Base-by-base conservation (phyloP, 805 yeast species). In the Ogataea wickerhamii region DNA sequence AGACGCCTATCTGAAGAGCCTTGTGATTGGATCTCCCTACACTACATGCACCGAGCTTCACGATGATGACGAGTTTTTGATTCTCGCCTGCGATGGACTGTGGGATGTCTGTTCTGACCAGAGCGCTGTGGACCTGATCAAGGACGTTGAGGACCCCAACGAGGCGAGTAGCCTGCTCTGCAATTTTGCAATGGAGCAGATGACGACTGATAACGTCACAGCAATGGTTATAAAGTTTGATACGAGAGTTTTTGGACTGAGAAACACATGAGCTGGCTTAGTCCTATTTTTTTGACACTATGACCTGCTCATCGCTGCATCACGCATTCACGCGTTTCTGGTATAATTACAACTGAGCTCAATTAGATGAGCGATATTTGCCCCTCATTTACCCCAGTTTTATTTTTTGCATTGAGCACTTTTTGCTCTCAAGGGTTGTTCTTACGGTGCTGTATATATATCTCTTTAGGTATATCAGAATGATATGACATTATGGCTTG, bases 41-140 rank as follows among this genome's bases (percentile, higher is more conserved):
- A 91, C 98, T 0, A 87, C 98, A 0, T 78, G 87, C 32, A 87
- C 95, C 1, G 87, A 80, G 52, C 68, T 93, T 21, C 71, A 71
- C 18, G 61, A 61, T 1, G 68, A 65, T 8, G 96, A 89, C 58
- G 83, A 83, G 49, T 87, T 86, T 55, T 60, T 91, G 53, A 88
- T 91, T 34, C 66, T 91, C 42, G 98, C 97, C 0, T 93, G 98
- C 60, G 98, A 91, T 61, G 98, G 98, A 0, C 66, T 91, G 8
- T 91, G 98, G 98, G 98, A 91, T 60, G 97, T 91, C 4, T 73
- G 89, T 36, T 71, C 80, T 6, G 98, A 93, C 57, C 83, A 78
- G 47, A 75, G 76, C 39, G 98, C 98, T 0, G 85, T 93, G 40
- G 81, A 81, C 39, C 60, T 82, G 48, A 81, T 87, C 4, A 67